Evolutionary conservation across 2,329 filamentous ascomycete genomes (phyloP).

Genomic region (Diaporthe australafricana): DNA sequence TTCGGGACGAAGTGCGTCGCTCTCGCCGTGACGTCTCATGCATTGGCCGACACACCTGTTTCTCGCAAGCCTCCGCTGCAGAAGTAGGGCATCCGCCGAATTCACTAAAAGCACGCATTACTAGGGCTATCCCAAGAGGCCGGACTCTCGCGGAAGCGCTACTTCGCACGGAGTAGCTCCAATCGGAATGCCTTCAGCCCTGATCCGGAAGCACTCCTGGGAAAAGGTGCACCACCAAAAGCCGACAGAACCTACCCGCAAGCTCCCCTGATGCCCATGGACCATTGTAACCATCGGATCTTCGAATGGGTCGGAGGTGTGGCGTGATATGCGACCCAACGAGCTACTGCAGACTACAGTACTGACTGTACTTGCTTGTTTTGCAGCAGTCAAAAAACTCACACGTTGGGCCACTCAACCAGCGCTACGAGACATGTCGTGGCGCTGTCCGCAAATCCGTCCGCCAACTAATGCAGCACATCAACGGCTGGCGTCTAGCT

Average conservation of each 20-base stretch:
- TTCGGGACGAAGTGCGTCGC: slow-evolving; percentile 2
- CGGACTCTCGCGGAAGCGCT: slow-evolving; percentile 8
- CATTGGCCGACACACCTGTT: neutral
- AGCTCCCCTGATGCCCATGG: neutral
- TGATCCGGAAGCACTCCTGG: slow-evolving; percentile 6
- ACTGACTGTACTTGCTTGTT: neutral
- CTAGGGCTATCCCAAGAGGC: slow-evolving; percentile 20
- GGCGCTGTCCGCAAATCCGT: slow-evolving; percentile 14
- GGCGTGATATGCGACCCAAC: neutral
- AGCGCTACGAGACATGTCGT: neutral
- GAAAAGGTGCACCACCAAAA: neutral
- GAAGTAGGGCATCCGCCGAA: neutral
- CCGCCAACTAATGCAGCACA: slow-evolving; percentile 18
- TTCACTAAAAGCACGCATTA: neutral
- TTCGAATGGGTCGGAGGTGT: neutral
- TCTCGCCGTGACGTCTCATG: neutral
- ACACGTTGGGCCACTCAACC: neutral
- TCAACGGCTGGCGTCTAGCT: slow-evolving; percentile 26
- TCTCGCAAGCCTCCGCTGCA: slow-evolving; percentile 18
- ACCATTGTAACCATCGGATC: neutral
- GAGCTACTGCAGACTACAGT: neutral
- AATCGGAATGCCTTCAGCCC: slow-evolving; percentile 23
- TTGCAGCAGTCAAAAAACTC: neutral
- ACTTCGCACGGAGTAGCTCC: neutral
- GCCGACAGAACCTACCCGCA: neutral